Conservation (phyloP, 2,329 filamentous ascomycete genomes). For the Trichoderma simmonsii region DNA sequence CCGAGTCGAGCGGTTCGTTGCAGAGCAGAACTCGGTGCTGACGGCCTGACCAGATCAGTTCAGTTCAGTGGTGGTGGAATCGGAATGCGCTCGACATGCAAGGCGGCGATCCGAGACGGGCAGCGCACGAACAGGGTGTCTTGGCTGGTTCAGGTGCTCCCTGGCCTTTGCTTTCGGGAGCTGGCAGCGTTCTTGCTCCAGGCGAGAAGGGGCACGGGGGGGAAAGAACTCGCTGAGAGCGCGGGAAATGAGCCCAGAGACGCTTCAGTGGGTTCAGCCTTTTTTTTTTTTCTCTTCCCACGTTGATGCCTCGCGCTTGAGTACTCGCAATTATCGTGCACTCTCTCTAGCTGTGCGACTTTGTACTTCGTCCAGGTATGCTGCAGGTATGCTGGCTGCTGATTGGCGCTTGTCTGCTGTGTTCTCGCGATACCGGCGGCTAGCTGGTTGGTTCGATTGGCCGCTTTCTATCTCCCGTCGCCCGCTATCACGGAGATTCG, state of each 20-base stretch:
- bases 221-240: neutral
- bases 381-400: neutral
- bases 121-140: slow-evolving; percentile 9
- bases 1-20: slow-evolving; percentile 10
- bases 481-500: neutral
- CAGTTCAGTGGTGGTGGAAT: slow-evolving; percentile 9
- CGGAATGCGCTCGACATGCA: slow-evolving; percentile 16
- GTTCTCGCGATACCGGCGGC: neutral
- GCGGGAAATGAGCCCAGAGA: neutral
- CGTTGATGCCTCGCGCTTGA: neutral
- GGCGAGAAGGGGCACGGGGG: neutral
- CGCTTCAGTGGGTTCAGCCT: neutral
- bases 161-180: neutral
- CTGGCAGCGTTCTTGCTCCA: slow-evolving; percentile 4
- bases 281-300: neutral
- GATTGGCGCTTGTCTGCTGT: neutral
- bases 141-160: slow-evolving; percentile 11
- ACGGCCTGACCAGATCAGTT: neutral
- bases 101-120: slow-evolving; percentile 9
- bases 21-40: neutral
- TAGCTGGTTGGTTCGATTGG: neutral
- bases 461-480: neutral
- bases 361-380: neutral
- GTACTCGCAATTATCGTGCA: neutral
- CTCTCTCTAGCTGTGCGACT: neutral